Conservation (phyloP, 2,329 filamentous ascomycete genomes). For the Colletotrichum lindemuthianum region DNA sequence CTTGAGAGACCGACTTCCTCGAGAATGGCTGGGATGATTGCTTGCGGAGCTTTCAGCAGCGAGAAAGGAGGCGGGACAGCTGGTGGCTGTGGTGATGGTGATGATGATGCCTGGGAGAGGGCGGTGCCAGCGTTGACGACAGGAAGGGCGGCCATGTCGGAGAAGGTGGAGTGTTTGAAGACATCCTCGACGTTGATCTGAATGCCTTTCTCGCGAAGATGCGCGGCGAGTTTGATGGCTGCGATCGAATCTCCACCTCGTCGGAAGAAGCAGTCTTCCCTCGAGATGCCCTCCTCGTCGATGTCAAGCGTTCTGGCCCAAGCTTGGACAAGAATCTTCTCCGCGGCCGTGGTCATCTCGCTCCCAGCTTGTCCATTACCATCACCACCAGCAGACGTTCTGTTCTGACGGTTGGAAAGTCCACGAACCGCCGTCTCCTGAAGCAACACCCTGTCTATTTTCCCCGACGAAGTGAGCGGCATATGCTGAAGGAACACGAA, state of each 20-base stretch:
- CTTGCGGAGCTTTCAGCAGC: background rate
- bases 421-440: no score
- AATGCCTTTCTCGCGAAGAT: constrained; percentile 36
- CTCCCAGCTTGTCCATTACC: background rate
- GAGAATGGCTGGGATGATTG: background rate
- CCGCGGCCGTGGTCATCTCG: background rate
- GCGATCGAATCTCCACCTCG: constrained; percentile 52
- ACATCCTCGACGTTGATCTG: constrained; percentile 38
- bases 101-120: no score
- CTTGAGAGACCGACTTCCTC: background rate
- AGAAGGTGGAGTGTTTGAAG: constrained; percentile 38
- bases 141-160: constrained; percentile 28
- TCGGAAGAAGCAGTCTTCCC: constrained; percentile 63
- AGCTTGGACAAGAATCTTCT: background rate
- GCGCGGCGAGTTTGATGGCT: constrained; percentile 33
- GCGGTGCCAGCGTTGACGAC: background rate
- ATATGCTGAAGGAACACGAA: no score
- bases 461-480: no score
- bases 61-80: background rate
- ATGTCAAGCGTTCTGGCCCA: background rate
- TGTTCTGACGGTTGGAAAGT: no score
- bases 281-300: constrained; percentile 14
- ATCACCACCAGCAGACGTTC: background rate
- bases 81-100: no score
- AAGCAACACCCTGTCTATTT: no score